phyloP scores from a whole-genome alignment of 495 filamentous ascomycete genomes.

The Cairneyella variabilis region DNA sequence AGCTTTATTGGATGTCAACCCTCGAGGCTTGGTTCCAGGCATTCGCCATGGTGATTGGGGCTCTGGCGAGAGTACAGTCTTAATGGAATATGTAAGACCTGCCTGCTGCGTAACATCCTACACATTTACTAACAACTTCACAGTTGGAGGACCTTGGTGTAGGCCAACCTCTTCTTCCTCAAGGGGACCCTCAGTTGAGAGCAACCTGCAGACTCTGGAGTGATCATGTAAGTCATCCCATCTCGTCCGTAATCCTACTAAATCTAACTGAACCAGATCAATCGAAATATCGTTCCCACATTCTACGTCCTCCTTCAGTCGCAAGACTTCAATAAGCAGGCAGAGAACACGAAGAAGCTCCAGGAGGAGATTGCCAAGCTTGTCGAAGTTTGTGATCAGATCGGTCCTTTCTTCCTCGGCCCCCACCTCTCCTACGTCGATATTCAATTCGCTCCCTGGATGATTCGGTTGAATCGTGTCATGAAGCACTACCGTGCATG shows the following conservation, averaged over 20 bases:
- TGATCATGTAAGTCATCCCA: slow-evolving; percentile 64
- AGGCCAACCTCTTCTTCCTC: slow-evolving; percentile 60
- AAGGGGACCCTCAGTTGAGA: slow-evolving; percentile 59
- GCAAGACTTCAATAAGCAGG: slow-evolving; percentile 61
- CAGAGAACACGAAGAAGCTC: slow-evolving; percentile 60
- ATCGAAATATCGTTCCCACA: slow-evolving; percentile 72
- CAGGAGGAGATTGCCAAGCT: slow-evolving; percentile 66
- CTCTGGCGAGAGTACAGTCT: slow-evolving; percentile 79
- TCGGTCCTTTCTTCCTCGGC: slow-evolving; percentile 83
- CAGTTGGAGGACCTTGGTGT: slow-evolving; percentile 75
- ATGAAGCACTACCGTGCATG: slow-evolving; percentile 78
- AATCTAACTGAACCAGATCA: slow-evolving; percentile 56
- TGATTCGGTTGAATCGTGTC: slow-evolving; percentile 69
- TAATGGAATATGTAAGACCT: slow-evolving; percentile 78
- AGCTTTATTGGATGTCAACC: slow-evolving; percentile 77
- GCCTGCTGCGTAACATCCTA: background rate
- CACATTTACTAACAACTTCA: background rate
- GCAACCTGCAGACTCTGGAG: slow-evolving; percentile 83
- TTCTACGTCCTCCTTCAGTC: slow-evolving; percentile 79
- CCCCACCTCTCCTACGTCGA: slow-evolving; percentile 72
- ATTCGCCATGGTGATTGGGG: slow-evolving; percentile 83
- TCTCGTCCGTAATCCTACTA: background rate
- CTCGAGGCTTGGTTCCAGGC: slow-evolving; percentile 82
- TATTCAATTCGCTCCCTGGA: slow-evolving; percentile 84
- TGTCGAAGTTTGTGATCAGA: slow-evolving; percentile 62